Percentiles rank a stretch among this genome's conserved stretches.
These are phyloP conservation scores for Neocallimastix lanati DNA, from an alignment of 192 early-diverging fungal species.

Conservation along the genomic window DNA sequence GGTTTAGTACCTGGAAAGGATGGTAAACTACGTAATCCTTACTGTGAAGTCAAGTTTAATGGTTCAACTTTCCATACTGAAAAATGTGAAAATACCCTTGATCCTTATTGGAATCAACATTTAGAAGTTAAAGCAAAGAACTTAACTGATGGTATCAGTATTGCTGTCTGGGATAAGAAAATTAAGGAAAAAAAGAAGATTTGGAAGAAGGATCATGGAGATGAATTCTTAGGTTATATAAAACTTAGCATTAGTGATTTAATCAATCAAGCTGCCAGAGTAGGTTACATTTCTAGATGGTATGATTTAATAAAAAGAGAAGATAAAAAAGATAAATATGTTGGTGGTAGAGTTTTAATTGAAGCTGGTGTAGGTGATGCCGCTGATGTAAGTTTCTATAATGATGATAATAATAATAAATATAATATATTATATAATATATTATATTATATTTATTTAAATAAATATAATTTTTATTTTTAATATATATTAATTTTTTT, in stretches of 20 bases:
- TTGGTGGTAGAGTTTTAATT: constrained; percentile 26
- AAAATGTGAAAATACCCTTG: constrained; percentile 6
- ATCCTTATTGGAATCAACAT: constrained; percentile 28
- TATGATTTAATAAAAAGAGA: constrained; percentile 13
- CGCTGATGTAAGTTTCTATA: not conserved
- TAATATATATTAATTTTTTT: no score
- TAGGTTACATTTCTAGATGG: constrained; percentile 14
- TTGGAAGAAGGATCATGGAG: not conserved
- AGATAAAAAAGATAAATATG: constrained; percentile 31
- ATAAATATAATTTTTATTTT: no score
- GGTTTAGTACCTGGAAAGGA: constrained; percentile 21
- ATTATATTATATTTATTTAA: no score
- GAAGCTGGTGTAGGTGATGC: constrained; percentile 13
- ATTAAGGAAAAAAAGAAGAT: constrained; percentile 3
- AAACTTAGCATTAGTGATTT: constrained; percentile 17
- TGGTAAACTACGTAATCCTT: constrained; percentile 20
- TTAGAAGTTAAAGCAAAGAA: constrained; percentile 12
- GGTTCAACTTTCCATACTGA: constrained; percentile 23
- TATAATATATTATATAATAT: no score
- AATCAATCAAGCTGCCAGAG: constrained; percentile 10
- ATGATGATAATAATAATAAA: no score
- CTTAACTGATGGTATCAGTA: constrained; percentile 14
- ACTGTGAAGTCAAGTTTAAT: constrained; percentile 26
- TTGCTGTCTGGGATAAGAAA: constrained; percentile 20
- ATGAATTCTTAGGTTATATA: constrained; percentile 26